Base-by-base conservation (phyloP, 306 rosid genomes). In the Vicia sativa region DNA sequence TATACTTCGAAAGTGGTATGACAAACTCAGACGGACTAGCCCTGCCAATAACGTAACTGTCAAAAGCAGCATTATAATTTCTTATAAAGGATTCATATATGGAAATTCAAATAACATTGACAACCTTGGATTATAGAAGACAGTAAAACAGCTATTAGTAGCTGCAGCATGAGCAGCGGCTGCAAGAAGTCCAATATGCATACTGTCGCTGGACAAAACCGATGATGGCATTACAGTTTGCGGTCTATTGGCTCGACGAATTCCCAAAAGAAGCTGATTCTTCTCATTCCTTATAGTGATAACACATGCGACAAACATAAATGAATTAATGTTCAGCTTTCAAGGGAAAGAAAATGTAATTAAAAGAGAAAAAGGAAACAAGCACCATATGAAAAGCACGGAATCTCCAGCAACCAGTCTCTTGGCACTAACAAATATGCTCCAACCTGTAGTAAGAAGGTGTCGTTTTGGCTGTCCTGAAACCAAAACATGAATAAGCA, bases 151-250 rank as follows among this genome's bases (percentile, higher is more conserved):
- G 77, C 96, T 91, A 85, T 91, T 85, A 11, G 97, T 91, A 60
- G 97, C 86, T 52, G 96, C 87, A 45, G 97, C 97, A 83, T 91
- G 97, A 70, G 97, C 97, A 8, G 97, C 97, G 8, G 97, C 97
- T 3, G 97, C 97, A 80, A 91, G 97, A 75, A 91, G 97, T 77
- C 96, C 97, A 68, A 91, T 86, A 64, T 91, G 97, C 97, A 91
- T 91, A 81, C 97, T 91, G 72, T 91, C 97, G 78, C 96, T 91
- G 37, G 97, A 88, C 65, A 91, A 72, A 78, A 91, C 93, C 29
- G 97, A 91, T 9, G 97, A 91, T 3, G 97, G 97, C 92, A 91
- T 91, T 74, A 86, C 87, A 63, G 97, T 91, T 75, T 88, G 97
- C 1, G 97, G 96, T 42, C 97, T 77, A 74, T 69, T 82, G 70